Percentiles rank a stretch among this genome's conserved stretches.
These are phyloP conservation scores for Agrocybe chaxingu DNA, from an alignment of 768 basidiomycete species.

Conservation along the genomic window DNA sequence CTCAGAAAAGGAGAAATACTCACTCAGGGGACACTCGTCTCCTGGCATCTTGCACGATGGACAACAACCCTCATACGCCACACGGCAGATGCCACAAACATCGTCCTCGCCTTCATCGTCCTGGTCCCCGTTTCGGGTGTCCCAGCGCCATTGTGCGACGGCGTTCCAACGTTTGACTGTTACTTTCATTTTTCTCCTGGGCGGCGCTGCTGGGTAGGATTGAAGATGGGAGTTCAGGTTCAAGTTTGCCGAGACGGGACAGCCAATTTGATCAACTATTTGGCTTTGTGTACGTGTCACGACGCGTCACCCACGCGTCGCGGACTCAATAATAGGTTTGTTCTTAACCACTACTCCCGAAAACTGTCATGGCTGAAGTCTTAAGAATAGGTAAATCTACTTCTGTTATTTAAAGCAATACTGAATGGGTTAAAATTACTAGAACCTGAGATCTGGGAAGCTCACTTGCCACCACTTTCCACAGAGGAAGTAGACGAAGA, in stretches of 20 bases:
- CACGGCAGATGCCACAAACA: slow-evolving; percentile 85
- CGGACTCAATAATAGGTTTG: too few relatives aligned
- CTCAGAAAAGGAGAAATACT: neutral
- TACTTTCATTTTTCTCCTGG: slow-evolving; percentile 60
- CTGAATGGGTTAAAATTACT: neutral
- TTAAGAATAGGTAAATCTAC: neutral
- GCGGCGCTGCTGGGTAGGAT: neutral
- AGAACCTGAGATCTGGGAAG: slow-evolving; percentile 11
- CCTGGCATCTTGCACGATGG: slow-evolving; percentile 96
- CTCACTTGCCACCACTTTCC: slow-evolving; percentile 17
- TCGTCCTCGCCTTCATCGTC: slow-evolving; percentile 52
- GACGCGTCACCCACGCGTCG: too few relatives aligned
- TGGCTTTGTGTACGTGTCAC: slow-evolving; percentile 28
- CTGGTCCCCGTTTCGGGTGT: slow-evolving; percentile 41
- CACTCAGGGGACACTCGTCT: slow-evolving; percentile 50
- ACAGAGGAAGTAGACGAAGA: slow-evolving; percentile 13
- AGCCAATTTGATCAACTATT: slow-evolving; percentile 12
- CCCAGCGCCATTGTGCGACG: slow-evolving; percentile 89
- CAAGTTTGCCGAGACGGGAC: neutral
- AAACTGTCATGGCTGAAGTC: neutral
- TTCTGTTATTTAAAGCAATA: neutral
- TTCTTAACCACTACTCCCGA: too few relatives aligned
- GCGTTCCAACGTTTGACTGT: slow-evolving; percentile 83
- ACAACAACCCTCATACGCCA: slow-evolving; percentile 92
- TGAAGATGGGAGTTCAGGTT: neutral